Base-by-base conservation (phyloP, 768 basidiomycete species). In the Crucibulum laeve region DNA sequence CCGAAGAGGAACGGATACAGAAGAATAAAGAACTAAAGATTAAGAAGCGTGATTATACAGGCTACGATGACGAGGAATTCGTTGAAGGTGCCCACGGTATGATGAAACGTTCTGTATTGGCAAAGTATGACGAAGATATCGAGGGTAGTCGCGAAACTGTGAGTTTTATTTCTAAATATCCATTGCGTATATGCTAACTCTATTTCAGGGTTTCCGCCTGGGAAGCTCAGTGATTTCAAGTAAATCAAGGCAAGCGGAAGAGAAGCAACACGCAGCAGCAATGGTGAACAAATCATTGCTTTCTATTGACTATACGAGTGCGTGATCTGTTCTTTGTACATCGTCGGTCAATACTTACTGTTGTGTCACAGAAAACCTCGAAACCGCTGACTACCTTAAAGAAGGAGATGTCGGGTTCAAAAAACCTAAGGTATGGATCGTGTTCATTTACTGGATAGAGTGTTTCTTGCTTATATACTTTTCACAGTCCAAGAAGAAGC, bases 11-110 rank as follows among this genome's bases (percentile, higher is more conserved):
- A 52, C 79, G 79, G 17, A 78, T 76, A 13, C 79, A 88, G 56
- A 85, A 91, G 65, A 83, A 84, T 25, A 69, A 81, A 39, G 89
- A 93, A 34, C 66, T 88, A 38, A 95, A 96, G 66, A 91, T 86
- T 35, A 92, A 95, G 69, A 83, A 77, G 45, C 80, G 79, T 19
- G 87, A 89, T 57, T 98, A 97, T 58, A 93, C 91, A 0, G 94
- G 94, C 13, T 95, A 90, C 59, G 94, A 99, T 54, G 95, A 98
- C 54, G 93, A 95, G 4, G 96, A 98, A 57, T 97, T 98, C 52
- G 70, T 62, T 2, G 78, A 79, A 18, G 87, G 82, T 18, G 76
- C 71, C 36, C 81, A 77, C 40, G 90, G 88, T n/a, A 74, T 83
- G n/a, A n/a, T n/a, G 73, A 93, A 90, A 58, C 78, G 82, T 21